Conservation (phyloP, 371 early-diverging fungal genomes). For the Batkoa obscura region DNA sequence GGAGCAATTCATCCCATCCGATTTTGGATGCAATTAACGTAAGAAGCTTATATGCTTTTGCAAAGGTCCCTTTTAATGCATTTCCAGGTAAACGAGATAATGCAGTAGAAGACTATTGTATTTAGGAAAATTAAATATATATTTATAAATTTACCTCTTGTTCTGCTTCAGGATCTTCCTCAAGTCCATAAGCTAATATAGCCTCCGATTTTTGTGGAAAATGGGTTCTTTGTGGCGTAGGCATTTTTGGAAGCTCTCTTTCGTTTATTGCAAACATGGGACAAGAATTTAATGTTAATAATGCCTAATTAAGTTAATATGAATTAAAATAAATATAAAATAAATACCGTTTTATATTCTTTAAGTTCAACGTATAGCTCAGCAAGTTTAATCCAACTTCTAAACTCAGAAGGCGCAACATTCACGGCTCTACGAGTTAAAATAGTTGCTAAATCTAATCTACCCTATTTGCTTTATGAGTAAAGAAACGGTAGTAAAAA, state of each 20-base stretch:
- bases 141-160: slow-evolving; percentile 26
- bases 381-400: slow-evolving; percentile 86
- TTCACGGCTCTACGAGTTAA: slow-evolving; percentile 83
- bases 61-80: slow-evolving; percentile 77
- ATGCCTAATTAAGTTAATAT: slow-evolving; percentile 28
- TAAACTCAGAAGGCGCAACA: slow-evolving; percentile 81
- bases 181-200: slow-evolving; percentile 29
- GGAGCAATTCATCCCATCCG: slow-evolving; percentile 90
- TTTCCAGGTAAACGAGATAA: slow-evolving; percentile 68
- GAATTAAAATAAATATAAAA: background rate
- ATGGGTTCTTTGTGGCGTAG: slow-evolving; percentile 61
- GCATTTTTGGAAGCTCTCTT: slow-evolving; percentile 78
- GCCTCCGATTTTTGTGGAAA: slow-evolving; percentile 55
- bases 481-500: background rate
- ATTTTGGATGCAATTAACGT: slow-evolving; percentile 55
- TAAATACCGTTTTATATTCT: slow-evolving; percentile 56
- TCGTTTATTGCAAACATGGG: slow-evolving; percentile 92
- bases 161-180: slow-evolving; percentile 52
- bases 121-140: background rate
- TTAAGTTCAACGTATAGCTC: slow-evolving; percentile 71
- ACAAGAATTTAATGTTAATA: slow-evolving; percentile 85
- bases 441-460: slow-evolving; percentile 54
- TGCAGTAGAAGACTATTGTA: slow-evolving; percentile 10
- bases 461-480: slow-evolving; percentile 3
- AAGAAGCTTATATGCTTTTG: slow-evolving; percentile 63